Percentiles rank a stretch among this genome's conserved stretches.
Conservation (phyloP, 768 basidiomycete genomes). For the Lanmaoa rubissima region DNA sequence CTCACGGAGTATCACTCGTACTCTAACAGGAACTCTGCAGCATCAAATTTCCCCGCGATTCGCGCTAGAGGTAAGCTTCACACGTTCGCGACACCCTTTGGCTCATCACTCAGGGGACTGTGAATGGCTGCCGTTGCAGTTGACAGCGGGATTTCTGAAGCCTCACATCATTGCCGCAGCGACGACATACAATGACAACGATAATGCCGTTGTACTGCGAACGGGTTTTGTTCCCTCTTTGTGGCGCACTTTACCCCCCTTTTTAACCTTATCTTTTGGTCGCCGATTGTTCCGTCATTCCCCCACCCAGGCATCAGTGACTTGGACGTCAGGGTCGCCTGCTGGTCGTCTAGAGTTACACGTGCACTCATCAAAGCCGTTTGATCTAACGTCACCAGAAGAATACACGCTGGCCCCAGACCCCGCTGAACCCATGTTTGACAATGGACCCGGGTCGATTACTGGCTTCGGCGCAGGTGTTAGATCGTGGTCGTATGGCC, state of each 20-base stretch:
- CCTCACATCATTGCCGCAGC: slow-evolving; percentile 43
- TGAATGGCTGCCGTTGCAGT: slow-evolving; percentile 30
- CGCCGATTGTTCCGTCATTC: slow-evolving; percentile 53
- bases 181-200: slow-evolving; percentile 47
- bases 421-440: slow-evolving; percentile 20
- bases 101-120: slow-evolving; percentile 7
- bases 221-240: slow-evolving; percentile 36
- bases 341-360: slow-evolving; percentile 37
- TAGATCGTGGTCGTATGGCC: slow-evolving; percentile 47
- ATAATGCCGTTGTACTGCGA: slow-evolving; percentile 44
- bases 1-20: slow-evolving; percentile 31
- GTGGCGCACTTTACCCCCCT: slow-evolving; percentile 35
- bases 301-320: slow-evolving; percentile 45
- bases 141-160: slow-evolving; percentile 39
- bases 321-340: slow-evolving; percentile 28
- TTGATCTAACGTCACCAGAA: slow-evolving; percentile 33
- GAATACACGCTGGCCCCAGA: slow-evolving; percentile 24
- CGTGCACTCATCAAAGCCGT: slow-evolving; percentile 42
- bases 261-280: slow-evolving; percentile 43
- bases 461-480: slow-evolving; percentile 49
- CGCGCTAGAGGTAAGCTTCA: slow-evolving; percentile 40
- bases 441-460: slow-evolving; percentile 42
- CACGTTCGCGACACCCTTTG: slow-evolving; percentile 16
- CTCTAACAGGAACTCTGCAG: slow-evolving; percentile 65
- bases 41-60: slow-evolving; percentile 75